Evolutionary conservation across 75 land plant species (phyloP).

Genomic region (Selaginella moellendorffii): DNA sequence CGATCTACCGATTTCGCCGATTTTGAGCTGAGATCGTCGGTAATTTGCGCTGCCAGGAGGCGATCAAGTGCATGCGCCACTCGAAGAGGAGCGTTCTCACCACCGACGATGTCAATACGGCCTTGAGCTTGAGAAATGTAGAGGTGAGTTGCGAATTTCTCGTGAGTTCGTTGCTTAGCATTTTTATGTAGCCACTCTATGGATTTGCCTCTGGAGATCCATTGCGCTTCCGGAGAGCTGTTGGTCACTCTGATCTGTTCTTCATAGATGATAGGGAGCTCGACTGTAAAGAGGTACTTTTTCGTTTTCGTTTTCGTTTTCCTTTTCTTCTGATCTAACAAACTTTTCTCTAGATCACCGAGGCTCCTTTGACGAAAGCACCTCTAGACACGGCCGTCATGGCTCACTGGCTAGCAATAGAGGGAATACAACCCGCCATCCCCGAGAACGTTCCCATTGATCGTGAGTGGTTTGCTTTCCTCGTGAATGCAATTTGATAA

Average conservation of each 20-base stretch:
- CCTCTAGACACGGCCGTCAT: conserved; percentile 76
- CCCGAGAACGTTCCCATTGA: conserved; percentile 87
- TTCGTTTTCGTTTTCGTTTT: neutral
- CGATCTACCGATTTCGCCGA: neutral
- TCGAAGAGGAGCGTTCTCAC: conserved; percentile 69
- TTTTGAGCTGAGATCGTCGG: neutral
- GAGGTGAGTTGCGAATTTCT: conserved; percentile 41
- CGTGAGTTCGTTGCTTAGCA: neutral
- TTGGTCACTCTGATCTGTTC: conserved; percentile 82
- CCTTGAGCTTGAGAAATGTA: conserved; percentile 63
- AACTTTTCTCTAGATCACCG: conserved; percentile 42
- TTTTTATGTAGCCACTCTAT: conserved; percentile 61
- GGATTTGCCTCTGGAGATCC: conserved; percentile 94
- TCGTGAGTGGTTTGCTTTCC: conserved; percentile 26
- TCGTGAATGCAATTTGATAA: neutral
- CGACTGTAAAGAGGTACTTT: conserved; percentile 75
- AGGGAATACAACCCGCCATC: conserved; percentile 96
- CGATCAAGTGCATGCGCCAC: conserved; percentile 95
- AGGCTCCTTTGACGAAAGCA: conserved; percentile 86
- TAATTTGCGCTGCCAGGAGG: conserved; percentile 43
- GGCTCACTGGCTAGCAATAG: conserved; percentile 93
- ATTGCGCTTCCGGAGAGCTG: conserved; percentile 66
- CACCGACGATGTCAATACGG: conserved; percentile 73
- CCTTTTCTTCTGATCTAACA: neutral
- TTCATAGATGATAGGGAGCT: conserved; percentile 87